phyloP scores from a whole-genome alignment of 2,329 filamentous ascomycete genomes.

The Venturia aucupariae region DNA sequence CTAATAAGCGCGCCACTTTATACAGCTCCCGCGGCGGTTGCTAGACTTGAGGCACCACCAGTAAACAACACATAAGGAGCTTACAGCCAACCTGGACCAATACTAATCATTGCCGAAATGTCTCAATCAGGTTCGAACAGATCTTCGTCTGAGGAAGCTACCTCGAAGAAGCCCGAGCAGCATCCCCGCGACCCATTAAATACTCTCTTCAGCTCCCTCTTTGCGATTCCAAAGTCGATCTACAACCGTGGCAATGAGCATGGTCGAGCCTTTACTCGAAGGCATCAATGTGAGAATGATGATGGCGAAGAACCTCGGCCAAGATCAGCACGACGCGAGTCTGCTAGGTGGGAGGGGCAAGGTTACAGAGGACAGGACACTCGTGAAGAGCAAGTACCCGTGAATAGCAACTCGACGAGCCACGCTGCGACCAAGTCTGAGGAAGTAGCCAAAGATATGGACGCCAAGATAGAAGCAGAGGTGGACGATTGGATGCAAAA shows the following conservation, averaged over 20 bases:
- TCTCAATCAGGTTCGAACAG: background rate
- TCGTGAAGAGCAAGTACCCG: background rate
- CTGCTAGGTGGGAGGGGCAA: slow-evolving; percentile 4
- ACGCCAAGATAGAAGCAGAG: background rate
- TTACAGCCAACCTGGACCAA: background rate
- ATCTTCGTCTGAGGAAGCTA: background rate
- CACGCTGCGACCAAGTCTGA: background rate
- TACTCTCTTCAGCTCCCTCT: slow-evolving; percentile 7
- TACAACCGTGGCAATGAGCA: slow-evolving; percentile 14
- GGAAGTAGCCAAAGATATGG: background rate
- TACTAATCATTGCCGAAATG: background rate
- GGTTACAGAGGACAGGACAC: background rate
- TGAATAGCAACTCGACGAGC: background rate
- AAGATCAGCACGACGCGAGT: slow-evolving; percentile 1
- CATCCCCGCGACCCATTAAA: background rate
- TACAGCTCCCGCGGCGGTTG: background rate
- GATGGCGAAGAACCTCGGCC: background rate
- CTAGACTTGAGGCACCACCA: background rate
- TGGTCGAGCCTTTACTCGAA: slow-evolving; percentile 5
- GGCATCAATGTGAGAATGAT: background rate
- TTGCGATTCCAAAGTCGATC: slow-evolving; percentile 3
- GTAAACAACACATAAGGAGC: background rate
- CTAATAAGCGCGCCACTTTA: background rate
- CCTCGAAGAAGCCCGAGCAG: background rate
- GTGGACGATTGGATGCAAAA: slow-evolving; percentile 8